Evolutionary conservation across 148 eudicot genomes (phyloP).

Genomic region (Rheum nobile): DNA sequence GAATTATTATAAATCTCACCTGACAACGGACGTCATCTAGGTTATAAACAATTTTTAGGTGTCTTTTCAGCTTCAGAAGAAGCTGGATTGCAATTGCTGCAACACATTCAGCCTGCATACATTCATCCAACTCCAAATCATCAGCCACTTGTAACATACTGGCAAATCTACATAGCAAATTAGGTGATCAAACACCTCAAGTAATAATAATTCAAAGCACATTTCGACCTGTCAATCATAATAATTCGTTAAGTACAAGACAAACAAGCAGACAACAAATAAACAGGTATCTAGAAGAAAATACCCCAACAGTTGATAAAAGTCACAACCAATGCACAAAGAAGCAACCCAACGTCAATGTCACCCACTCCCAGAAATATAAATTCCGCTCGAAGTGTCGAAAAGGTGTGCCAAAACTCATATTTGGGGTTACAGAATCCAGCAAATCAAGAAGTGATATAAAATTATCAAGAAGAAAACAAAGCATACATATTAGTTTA

Average conservation of each 20-base stretch:
- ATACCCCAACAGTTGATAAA: background rate
- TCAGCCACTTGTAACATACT: no score
- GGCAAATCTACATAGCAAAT: background rate
- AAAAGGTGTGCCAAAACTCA: background rate
- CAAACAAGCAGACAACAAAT: background rate
- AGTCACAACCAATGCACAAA: background rate
- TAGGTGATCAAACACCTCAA: background rate
- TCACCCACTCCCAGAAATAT: background rate
- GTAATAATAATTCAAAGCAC: background rate
- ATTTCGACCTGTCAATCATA: background rate
- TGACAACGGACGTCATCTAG: constrained; percentile 89
- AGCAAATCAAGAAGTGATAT: background rate
- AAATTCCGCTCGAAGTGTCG: background rate
- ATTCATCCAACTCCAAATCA: background rate
- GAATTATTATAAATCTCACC: constrained; percentile 24
- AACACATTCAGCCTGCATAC: constrained; percentile 61
- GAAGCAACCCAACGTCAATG: background rate
- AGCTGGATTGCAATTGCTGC: constrained; percentile 80
- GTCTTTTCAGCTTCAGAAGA: constrained; percentile 84
- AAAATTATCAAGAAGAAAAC: background rate
- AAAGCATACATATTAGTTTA: background rate
- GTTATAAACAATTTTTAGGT: constrained; percentile 70
- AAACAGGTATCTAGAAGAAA: background rate
- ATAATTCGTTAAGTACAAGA: background rate
- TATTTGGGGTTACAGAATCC: background rate